These are phyloP conservation scores for Wickerhamomyces canadensis DNA, from an alignment of 805 yeast species.

Conservation along the genomic window DNA sequence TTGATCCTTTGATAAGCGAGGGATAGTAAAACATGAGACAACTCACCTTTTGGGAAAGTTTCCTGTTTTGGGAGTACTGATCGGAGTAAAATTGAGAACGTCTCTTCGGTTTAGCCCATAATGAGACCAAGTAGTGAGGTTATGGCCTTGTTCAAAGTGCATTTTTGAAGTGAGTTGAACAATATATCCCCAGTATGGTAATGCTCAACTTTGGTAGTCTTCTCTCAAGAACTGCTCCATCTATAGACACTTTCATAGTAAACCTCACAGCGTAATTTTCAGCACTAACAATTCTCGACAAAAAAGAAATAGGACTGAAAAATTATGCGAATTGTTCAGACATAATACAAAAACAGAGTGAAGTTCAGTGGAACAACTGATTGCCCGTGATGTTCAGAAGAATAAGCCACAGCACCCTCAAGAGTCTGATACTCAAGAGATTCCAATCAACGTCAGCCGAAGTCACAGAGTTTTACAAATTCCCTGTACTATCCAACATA, in stretches of 20 bases:
- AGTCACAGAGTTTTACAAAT: slow-evolving; percentile 10
- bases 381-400: not conserved
- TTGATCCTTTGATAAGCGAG: too few species aligned
- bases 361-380: too few species aligned
- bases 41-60: slow-evolving; percentile 3
- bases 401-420: not conserved
- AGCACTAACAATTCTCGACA: slow-evolving; percentile 15
- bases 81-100: slow-evolving; percentile 7
- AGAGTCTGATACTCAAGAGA: not conserved
- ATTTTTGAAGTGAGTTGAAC: too few species aligned
- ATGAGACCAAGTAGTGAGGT: not conserved
- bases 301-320: not conserved
- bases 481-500: slow-evolving; percentile 9
- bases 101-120: slow-evolving; percentile 1
- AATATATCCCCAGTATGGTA: too few species aligned
- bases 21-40: slow-evolving; percentile 1
- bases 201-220: too few species aligned
- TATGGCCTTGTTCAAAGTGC: too few species aligned
- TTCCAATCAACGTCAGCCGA: slow-evolving; percentile 1
- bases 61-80: too few species aligned
- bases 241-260: too few species aligned
- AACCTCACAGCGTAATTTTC: slow-evolving; percentile 7
- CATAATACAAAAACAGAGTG: too few species aligned
- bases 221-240: too few species aligned
- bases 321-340: not conserved